phyloP scores from a whole-genome alignment of 1,284 basidiomycete species.

The Phylloboletellus chloephorus region DNA sequence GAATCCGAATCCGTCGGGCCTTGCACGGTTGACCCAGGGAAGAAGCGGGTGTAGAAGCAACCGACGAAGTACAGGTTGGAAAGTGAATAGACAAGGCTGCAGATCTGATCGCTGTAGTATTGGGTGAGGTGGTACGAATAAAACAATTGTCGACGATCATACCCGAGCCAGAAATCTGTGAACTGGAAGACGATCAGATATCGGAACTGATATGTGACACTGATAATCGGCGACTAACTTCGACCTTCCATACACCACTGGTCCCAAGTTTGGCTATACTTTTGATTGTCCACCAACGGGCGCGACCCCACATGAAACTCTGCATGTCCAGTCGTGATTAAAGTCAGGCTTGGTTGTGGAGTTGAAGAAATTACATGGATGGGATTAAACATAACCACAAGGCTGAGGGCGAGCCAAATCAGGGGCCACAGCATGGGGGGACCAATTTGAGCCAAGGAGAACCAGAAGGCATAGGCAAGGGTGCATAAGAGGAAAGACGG shows the following conservation, averaged over 20 bases:
- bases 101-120: constrained; percentile 70
- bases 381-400: constrained; percentile 70
- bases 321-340: not conserved
- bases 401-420: constrained; percentile 71
- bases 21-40: not conserved
- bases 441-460: constrained; percentile 71
- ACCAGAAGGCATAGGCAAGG: constrained; percentile 78
- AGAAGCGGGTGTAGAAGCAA: constrained; percentile 56
- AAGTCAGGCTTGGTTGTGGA: not conserved
- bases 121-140: constrained; percentile 13
- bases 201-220: not conserved
- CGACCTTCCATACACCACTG: constrained; percentile 71
- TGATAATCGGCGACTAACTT: constrained; percentile 43
- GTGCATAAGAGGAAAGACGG: constrained; percentile 76
- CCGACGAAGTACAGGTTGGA: constrained; percentile 69
- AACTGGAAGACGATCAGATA: constrained; percentile 41
- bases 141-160: constrained; percentile 24
- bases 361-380: constrained; percentile 50
- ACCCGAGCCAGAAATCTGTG: constrained; percentile 81
- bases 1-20: no score
- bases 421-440: constrained; percentile 68
- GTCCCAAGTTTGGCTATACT: constrained; percentile 58
- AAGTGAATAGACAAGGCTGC: constrained; percentile 70
- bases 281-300: constrained; percentile 77
- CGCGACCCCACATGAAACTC: constrained; percentile 22